Evolutionary conservation across 176 grass and related monocot genomes (phyloP).

Genomic region (Oryza glaberrima): DNA sequence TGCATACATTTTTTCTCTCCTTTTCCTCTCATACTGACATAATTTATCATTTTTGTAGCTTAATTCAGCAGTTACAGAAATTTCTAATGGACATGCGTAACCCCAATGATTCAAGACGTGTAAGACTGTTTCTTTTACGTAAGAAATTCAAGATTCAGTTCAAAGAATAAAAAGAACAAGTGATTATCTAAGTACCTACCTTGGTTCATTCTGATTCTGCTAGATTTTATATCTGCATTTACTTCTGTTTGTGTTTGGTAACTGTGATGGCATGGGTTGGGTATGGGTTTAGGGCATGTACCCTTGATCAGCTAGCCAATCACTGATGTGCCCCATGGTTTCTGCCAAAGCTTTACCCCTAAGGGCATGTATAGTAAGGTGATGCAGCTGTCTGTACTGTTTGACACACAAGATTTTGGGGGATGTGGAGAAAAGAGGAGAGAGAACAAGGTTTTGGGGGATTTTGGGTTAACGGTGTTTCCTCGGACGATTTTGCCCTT

Average conservation of each 20-base stretch:
- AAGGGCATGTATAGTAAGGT: no score
- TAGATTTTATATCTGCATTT: constrained; percentile 14
- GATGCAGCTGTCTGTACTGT: no score
- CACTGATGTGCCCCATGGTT: not conserved
- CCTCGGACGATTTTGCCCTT: no score
- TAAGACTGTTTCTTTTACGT: constrained; percentile 48
- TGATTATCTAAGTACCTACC: not conserved
- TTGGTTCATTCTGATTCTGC: constrained; percentile 21
- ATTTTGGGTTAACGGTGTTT: no score
- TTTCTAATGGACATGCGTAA: constrained; percentile 61
- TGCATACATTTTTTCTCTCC: constrained; percentile 7
- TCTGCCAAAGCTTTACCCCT: not conserved
- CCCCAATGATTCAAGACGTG: constrained; percentile 66
- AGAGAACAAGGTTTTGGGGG: no score
- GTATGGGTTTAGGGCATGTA: not conserved
- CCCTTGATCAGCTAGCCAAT: not conserved
- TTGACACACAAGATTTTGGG: no score
- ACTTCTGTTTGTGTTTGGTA: not conserved
- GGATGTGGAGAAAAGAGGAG: no score
- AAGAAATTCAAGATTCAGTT: not conserved
- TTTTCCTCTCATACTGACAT: constrained; percentile 24
- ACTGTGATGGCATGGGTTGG: not conserved
- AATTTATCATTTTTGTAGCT: constrained; percentile 63
- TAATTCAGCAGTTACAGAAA: constrained; percentile 85
- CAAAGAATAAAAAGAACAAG: not conserved